Evolutionary conservation across 257 asterid genomes (phyloP).

Genomic region (Nicotiana paniculata): DNA sequence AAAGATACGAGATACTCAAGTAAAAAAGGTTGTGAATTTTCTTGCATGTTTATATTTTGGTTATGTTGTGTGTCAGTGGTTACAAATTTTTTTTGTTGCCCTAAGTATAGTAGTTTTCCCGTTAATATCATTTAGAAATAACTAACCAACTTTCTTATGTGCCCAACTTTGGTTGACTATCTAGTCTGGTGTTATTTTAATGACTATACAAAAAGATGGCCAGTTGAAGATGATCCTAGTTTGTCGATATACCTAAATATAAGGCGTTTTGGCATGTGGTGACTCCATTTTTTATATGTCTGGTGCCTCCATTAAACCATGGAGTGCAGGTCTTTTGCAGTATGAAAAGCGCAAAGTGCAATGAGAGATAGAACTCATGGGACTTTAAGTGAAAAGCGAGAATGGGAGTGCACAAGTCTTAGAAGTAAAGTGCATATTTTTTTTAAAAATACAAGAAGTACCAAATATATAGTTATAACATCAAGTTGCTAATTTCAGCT

Average conservation of each 20-base stretch:
- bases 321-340: background rate
- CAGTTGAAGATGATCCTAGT: background rate
- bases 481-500: background rate
- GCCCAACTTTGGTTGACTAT: background rate
- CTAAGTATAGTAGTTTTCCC: background rate
- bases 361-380: background rate
- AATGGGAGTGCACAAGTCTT: background rate
- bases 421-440: background rate
- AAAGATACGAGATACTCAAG: too few relatives aligned
- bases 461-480: background rate
- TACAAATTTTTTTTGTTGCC: too few relatives aligned
- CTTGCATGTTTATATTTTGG: background rate
- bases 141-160: background rate
- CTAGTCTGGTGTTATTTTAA: background rate
- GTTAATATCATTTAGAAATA: background rate
- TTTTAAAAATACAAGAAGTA: background rate
- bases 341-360: background rate
- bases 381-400: background rate
- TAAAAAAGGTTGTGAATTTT: slow-evolving; percentile 22
- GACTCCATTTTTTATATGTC: background rate
- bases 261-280: background rate
- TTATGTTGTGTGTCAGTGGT: background rate
- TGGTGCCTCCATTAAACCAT: background rate
- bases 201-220: background rate
- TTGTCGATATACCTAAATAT: background rate